Evolutionary conservation across 176 grass and related monocot genomes (phyloP), one percentile per base, ranked within the genome.

Genomic region (Phoenix dactylifera): DNA sequence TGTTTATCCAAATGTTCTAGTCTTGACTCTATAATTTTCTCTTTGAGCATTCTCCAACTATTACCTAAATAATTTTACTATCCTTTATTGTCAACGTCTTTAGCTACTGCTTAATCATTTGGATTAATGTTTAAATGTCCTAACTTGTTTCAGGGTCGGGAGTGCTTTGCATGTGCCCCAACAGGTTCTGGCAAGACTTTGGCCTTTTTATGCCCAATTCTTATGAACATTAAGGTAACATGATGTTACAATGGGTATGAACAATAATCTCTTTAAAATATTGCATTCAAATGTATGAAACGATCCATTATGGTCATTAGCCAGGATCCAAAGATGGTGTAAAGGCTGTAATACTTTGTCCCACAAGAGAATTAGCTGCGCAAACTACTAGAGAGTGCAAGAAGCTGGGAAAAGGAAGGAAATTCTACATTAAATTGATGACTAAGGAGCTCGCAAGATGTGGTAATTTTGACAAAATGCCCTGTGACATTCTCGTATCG

Each of bases 101-200:
- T 44, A 44, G 1, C 35, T 44, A 12, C 7, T 44, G 35, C 6
- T 44, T 12, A 6, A 44, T 44, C 10, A 6, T 44, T 44, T 44
- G 1, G 7, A 14, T 39, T 57, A 24, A 22, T 69, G 1, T 56
- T 73, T 54, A 74, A 51, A 10, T 70, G 28, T 3, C 10, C 24
- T 53, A 63, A 10, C 58, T 62, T 74, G 35, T 59, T 75, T 74
- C 75, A 97, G 93, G 81, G 87, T 18, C 80, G 93, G 60, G 93
- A 97, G 54, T 97, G 93, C 25, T 91, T 97, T 88, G 87, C 87
- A 18, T 97, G 93, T 80, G 93, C 93, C 59, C 87, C 93, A 26
- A 97, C 93, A 39, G 93, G 93, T 58, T 97, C 93, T 76, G 93
- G 93, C 72, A 97, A 97, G 72, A 97, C 93, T 67, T 76, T 91